Evolutionary conservation across 495 filamentous ascomycete species (phyloP).

Genomic region (Aspergillus olivimuriae): DNA sequence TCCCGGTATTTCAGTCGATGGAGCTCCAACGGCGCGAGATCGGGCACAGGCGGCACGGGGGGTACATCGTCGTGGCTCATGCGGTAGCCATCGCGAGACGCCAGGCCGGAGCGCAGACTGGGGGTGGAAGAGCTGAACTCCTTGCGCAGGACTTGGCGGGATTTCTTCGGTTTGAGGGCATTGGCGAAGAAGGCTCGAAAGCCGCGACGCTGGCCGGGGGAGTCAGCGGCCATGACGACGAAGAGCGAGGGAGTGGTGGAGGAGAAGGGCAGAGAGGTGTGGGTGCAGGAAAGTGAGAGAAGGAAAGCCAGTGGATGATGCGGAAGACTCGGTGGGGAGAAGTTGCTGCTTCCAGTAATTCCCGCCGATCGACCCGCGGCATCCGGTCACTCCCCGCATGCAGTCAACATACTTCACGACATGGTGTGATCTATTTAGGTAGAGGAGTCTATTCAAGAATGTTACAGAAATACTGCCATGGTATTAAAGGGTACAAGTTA

Average conservation of each 20-base stretch:
- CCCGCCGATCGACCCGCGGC: background rate
- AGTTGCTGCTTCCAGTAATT: background rate
- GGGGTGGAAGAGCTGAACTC: conserved; percentile 27
- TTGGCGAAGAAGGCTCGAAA: conserved; percentile 30
- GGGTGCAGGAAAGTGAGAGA: background rate
- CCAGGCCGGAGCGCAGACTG: conserved; percentile 17
- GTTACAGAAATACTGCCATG: too few relatives aligned
- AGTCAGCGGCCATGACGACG: conserved; percentile 30
- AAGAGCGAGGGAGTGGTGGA: background rate
- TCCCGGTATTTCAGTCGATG: conserved; percentile 36
- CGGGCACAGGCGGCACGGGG: conserved; percentile 31
- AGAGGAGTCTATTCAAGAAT: too few relatives aligned
- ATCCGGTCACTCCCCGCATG: background rate
- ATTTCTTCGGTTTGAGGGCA: conserved; percentile 40
- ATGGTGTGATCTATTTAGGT: too few relatives aligned
- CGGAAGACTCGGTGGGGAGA: background rate
- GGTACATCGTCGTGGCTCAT: conserved; percentile 18
- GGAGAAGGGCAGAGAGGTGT: background rate
- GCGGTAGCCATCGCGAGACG: conserved; percentile 19
- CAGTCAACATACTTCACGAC: background rate
- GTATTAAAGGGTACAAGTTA: too few relatives aligned
- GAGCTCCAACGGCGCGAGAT: conserved; percentile 30
- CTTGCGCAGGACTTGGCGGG: conserved; percentile 41
- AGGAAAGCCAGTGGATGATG: background rate
- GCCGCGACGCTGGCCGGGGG: conserved; percentile 28